These are phyloP conservation scores for Psidium guajava DNA, from an alignment of 345 rosid genomes.

Conservation along the genomic window DNA sequence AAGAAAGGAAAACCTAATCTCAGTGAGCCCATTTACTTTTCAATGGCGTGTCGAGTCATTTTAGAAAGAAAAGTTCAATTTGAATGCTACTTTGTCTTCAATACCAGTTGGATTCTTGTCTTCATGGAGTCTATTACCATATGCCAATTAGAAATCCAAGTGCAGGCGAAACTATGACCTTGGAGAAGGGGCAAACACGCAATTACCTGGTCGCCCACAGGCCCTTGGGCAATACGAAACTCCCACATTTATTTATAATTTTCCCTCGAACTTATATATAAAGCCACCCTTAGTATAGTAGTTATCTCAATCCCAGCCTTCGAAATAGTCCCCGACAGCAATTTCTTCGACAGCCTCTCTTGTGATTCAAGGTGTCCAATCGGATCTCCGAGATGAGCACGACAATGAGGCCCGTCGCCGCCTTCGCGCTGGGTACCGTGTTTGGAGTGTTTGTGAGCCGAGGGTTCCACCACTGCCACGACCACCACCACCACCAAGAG, in stretches of 20 bases:
- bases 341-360: neutral
- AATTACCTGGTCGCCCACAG: neutral
- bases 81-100: too few relatives aligned
- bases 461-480: neutral
- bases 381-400: neutral
- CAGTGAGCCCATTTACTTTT: too few relatives aligned
- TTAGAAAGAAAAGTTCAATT: too few relatives aligned
- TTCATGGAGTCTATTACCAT: too few relatives aligned
- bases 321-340: neutral
- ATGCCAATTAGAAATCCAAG: too few relatives aligned
- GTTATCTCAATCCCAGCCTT: neutral
- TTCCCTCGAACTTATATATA: neutral
- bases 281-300: neutral
- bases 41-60: too few relatives aligned
- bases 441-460: conserved; percentile 4
- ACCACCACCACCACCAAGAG: neutral
- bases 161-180: neutral
- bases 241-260: neutral
- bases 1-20: too few relatives aligned
- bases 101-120: too few relatives aligned
- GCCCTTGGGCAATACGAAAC: conserved; percentile 1
- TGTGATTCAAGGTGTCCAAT: neutral
- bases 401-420: neutral
- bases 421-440: neutral
- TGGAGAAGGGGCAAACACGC: neutral